Conservation (phyloP, 257 asterid genomes). For the Sherardia arvensis region DNA sequence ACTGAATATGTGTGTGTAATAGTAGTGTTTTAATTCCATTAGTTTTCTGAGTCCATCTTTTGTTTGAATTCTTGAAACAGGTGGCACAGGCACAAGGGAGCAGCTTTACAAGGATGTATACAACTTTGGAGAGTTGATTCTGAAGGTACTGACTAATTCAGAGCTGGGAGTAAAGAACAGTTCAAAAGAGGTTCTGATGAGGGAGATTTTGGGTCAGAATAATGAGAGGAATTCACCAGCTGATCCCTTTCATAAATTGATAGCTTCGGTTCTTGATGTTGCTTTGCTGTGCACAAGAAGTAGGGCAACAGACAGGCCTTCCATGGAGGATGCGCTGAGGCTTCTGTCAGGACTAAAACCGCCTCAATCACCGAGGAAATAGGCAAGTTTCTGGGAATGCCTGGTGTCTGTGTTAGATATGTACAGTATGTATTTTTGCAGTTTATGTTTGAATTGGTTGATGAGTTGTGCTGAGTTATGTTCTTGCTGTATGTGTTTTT, state of each 20-base stretch:
- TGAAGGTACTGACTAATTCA: conserved; percentile 41
- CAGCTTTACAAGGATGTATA: conserved; percentile 58
- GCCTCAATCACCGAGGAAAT: conserved; percentile 7
- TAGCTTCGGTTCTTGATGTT: conserved; percentile 45
- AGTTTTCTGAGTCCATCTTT: not conserved
- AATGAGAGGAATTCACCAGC: conserved; percentile 24
- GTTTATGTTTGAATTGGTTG: conserved; percentile 3
- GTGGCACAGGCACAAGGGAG: conserved; percentile 36
- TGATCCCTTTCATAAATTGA: conserved; percentile 28
- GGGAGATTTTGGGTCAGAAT: conserved; percentile 39
- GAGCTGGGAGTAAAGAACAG: conserved; percentile 17
- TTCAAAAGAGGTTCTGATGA: conserved; percentile 38
- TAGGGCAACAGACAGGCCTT: conserved; percentile 39
- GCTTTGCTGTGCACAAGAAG: conserved; percentile 59
- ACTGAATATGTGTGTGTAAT: conserved; percentile 1
- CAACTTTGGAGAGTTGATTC: conserved; percentile 59
- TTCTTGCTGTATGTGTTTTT: not conserved
- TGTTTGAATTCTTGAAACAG: conserved; percentile 29
- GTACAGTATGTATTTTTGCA: conserved; percentile 5
- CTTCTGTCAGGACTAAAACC: conserved; percentile 33
- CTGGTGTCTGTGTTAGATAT: not conserved
- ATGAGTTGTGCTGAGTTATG: not conserved
- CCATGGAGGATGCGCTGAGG: conserved; percentile 59
- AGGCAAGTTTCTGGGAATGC: conserved; percentile 5
- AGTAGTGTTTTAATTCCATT: not conserved